phyloP scores from a whole-genome alignment of 1,284 basidiomycete species.

The Melampsora medusae region DNA sequence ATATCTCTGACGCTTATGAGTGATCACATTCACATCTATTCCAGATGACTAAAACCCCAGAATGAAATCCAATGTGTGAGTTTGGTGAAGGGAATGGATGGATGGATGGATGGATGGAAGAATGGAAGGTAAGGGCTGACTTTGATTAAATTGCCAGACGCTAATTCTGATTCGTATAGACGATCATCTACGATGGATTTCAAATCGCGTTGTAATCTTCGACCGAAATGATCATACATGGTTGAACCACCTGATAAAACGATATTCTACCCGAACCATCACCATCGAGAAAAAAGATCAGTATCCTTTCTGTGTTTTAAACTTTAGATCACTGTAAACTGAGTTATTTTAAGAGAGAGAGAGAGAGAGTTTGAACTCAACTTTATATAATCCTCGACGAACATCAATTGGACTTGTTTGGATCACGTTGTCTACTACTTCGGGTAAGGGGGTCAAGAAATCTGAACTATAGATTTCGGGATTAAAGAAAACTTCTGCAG shows the following conservation, averaged over 20 bases:
- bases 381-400: constrained; percentile 89
- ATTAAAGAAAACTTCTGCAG: constrained; percentile 99
- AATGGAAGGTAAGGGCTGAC: constrained; percentile 57
- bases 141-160: constrained; percentile 73
- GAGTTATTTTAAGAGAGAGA: background rate
- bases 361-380: constrained; percentile 49
- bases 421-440: constrained; percentile 95
- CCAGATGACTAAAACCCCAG: constrained; percentile 29
- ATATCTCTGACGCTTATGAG: constrained; percentile 95
- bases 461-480: constrained; percentile 98
- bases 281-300: no score
- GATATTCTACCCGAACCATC: constrained; percentile 66
- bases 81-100: no score
- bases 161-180: constrained; percentile 72
- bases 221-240: constrained; percentile 97
- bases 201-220: constrained; percentile 89
- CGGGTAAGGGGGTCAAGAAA: constrained; percentile 92
- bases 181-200: constrained; percentile 90
- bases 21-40: constrained; percentile 76
- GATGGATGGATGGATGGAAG: background rate
- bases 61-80: background rate
- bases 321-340: background rate
- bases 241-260: constrained; percentile 92
- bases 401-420: constrained; percentile 95
- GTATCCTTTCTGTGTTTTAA: background rate